Percentiles rank a stretch among this genome's conserved stretches.
These are phyloP conservation scores for Nicotiana rustica DNA, from an alignment of 305 asterid genomes.

Conservation along the genomic window DNA sequence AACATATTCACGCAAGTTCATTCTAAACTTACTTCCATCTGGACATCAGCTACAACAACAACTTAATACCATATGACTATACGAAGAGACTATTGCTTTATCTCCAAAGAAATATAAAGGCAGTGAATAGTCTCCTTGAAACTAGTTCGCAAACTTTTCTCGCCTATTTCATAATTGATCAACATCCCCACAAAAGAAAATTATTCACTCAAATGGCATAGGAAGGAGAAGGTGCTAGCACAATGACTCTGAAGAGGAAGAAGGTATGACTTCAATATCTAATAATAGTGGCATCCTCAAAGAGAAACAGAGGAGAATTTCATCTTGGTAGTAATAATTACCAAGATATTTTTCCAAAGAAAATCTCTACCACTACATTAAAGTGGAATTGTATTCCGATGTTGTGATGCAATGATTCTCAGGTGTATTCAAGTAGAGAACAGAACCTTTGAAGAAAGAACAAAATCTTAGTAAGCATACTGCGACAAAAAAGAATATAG, in stretches of 20 bases:
- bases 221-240: background rate
- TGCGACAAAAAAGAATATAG: background rate
- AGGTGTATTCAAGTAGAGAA: background rate
- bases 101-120: conserved; percentile 1
- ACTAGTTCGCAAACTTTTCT: conserved; percentile 12
- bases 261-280: conserved; percentile 1
- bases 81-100: background rate
- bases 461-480: background rate
- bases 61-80: conserved; percentile 26
- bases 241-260: background rate
- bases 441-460: background rate
- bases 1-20: background rate
- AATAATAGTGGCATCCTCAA: background rate
- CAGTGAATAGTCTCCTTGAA: conserved; percentile 9
- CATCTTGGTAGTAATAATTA: background rate
- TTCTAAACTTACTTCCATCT: conserved; percentile 27
- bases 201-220: conserved; percentile 19
- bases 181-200: background rate
- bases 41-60: background rate
- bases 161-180: background rate
- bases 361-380: background rate
- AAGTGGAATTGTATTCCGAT: background rate
- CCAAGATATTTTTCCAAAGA: background rate
- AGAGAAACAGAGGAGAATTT: background rate
- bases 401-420: background rate